Evolutionary conservation across 2,329 filamentous ascomycete genomes (phyloP).

Genomic region (Apiospora saccharicola): DNA sequence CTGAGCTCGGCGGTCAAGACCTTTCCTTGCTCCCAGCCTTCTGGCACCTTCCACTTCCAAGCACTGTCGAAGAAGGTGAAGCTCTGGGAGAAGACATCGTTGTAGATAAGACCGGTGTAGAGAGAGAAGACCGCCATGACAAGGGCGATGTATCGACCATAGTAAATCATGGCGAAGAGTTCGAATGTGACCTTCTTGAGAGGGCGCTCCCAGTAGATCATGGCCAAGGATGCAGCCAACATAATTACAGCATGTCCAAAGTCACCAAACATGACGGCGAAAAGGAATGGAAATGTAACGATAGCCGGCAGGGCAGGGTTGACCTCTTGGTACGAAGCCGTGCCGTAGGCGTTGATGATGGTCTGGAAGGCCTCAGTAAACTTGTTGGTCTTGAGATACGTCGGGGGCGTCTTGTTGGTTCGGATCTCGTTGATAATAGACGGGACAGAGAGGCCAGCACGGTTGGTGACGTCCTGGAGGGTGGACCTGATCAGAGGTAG

Average conservation of each 20-base stretch:
- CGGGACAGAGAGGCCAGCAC: slow-evolving; percentile 93
- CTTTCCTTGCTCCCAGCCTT: slow-evolving; percentile 69
- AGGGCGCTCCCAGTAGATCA: slow-evolving; percentile 97
- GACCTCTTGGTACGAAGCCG: slow-evolving; percentile 95
- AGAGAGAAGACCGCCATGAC: slow-evolving; percentile 98
- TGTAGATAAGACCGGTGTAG: slow-evolving; percentile 97
- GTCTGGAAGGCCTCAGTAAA: slow-evolving; percentile 99
- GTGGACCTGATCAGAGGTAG: slow-evolving; percentile 89
- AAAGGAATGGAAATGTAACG: slow-evolving; percentile 98
- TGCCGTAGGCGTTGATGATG: slow-evolving; percentile 98
- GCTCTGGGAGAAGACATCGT: slow-evolving; percentile 94
- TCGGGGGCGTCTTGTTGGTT: slow-evolving; percentile 96
- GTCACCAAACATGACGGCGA: slow-evolving; percentile 99
- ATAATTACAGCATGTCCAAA: slow-evolving; percentile 93
- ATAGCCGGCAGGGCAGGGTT: slow-evolving; percentile 96
- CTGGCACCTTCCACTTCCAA: slow-evolving; percentile 80
- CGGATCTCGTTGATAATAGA: slow-evolving; percentile 98
- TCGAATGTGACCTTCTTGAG: slow-evolving; percentile 93
- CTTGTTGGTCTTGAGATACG: slow-evolving; percentile 97
- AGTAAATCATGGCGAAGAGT: slow-evolving; percentile 98
- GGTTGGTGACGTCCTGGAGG: slow-evolving; percentile 94
- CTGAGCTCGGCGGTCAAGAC: slow-evolving; percentile 73
- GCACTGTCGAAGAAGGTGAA: slow-evolving; percentile 88
- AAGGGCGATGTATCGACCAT: slow-evolving; percentile 96
- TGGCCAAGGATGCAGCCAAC: slow-evolving; percentile 80